A percentile compares a stretch with the other conserved stretches of the same genome.
These are phyloP conservation scores for Xylaria curta DNA, from an alignment of 495 filamentous ascomycete genomes.

Conservation along the genomic window DNA sequence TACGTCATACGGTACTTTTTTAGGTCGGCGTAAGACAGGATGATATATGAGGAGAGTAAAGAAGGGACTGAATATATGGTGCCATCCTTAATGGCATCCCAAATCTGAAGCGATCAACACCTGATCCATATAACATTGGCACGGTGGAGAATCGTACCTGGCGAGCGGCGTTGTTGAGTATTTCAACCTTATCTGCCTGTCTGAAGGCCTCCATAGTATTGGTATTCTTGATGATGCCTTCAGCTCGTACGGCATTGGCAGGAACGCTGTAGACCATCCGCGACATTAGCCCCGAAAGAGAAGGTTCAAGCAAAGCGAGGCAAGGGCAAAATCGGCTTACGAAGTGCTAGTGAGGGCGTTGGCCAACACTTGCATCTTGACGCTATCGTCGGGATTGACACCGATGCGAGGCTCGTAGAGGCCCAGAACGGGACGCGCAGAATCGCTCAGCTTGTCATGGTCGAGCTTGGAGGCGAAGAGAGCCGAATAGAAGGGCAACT, in stretches of 20 bases:
- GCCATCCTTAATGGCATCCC: slow-evolving; percentile 95
- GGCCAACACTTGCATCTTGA: slow-evolving; percentile 85
- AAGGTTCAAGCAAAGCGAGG: slow-evolving; percentile 8
- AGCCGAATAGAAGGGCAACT: slow-evolving; percentile 90
- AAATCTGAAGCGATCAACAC: slow-evolving; percentile 66
- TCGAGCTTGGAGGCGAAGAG: slow-evolving; percentile 91
- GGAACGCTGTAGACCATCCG: slow-evolving; percentile 64
- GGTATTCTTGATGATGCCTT: slow-evolving; percentile 93
- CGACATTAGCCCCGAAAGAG: slow-evolving; percentile 26
- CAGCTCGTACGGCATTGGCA: slow-evolving; percentile 75
- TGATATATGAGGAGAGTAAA: slow-evolving; percentile 81
- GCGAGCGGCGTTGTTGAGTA: slow-evolving; percentile 75
- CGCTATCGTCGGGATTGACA: slow-evolving; percentile 71
- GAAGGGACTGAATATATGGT: slow-evolving; percentile 95
- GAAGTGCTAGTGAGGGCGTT: slow-evolving; percentile 81
- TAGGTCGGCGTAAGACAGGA: slow-evolving; percentile 93
- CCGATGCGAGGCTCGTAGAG: slow-evolving; percentile 82
- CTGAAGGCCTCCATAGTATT: slow-evolving; percentile 96
- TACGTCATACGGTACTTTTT: slow-evolving; percentile 96
- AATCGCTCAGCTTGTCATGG: slow-evolving; percentile 94
- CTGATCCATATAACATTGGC: background rate
- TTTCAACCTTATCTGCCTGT: slow-evolving; percentile 70
- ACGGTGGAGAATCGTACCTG: slow-evolving; percentile 61
- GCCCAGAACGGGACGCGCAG: slow-evolving; percentile 83
- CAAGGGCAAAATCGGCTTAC: slow-evolving; percentile 59